Conservation (phyloP, 352 stramenopile genomes). For the Phytophthora quininea region DNA sequence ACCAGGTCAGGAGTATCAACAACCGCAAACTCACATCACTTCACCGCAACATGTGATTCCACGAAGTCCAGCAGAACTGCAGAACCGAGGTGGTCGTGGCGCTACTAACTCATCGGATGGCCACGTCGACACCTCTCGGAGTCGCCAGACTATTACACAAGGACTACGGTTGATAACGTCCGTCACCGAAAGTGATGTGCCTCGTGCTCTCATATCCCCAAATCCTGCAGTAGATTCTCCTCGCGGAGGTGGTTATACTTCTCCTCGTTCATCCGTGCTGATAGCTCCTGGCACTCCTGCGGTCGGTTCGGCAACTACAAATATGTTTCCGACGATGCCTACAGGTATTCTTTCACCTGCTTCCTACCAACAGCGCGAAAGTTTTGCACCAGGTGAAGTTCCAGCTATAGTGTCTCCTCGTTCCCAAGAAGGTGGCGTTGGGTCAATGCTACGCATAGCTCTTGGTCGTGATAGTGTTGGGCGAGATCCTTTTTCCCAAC, state of each 20-base stretch:
- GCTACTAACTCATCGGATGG: slow-evolving; percentile 24
- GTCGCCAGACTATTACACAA: slow-evolving; percentile 54
- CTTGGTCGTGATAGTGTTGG: slow-evolving; percentile 76
- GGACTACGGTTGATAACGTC: slow-evolving; percentile 85
- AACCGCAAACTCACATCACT: slow-evolving; percentile 38
- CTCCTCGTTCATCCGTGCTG: slow-evolving; percentile 72
- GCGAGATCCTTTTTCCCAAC: slow-evolving; percentile 52
- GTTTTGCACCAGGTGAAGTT: slow-evolving; percentile 42
- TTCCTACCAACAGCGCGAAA: slow-evolving; percentile 85
- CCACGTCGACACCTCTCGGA: slow-evolving; percentile 32
- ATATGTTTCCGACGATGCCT: slow-evolving; percentile 57
- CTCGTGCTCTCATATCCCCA: slow-evolving; percentile 79
- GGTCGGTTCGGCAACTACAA: slow-evolving; percentile 51
- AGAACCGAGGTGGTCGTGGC: slow-evolving; percentile 70
- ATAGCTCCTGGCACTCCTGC: slow-evolving; percentile 76
- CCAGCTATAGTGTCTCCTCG: slow-evolving; percentile 19
- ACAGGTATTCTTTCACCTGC: slow-evolving; percentile 68
- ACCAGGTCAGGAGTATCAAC: slow-evolving; percentile 76
- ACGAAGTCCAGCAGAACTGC: slow-evolving; percentile 78
- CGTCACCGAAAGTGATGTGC: slow-evolving; percentile 80
- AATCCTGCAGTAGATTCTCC: slow-evolving; percentile 88
- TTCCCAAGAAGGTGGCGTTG: slow-evolving; percentile 46
- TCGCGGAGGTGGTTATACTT: slow-evolving; percentile 75
- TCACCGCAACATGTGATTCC: slow-evolving; percentile 47
- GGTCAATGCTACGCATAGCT: slow-evolving; percentile 74